Conservation (phyloP, 345 rosid genomes). For the Eucalyptus regnans region DNA sequence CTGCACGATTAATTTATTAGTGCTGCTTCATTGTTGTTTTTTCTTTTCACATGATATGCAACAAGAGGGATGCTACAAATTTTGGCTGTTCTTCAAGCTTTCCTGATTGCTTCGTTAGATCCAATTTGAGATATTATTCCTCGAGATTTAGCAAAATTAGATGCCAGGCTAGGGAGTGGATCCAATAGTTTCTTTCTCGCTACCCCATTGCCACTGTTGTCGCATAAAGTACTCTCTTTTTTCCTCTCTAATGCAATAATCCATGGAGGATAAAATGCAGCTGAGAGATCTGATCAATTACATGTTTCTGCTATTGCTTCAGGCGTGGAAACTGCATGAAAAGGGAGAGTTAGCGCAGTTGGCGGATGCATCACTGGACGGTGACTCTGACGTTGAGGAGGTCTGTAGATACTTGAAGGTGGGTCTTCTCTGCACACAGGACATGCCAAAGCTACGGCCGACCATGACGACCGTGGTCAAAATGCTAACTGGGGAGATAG, state of each 20-base stretch:
- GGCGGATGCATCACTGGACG: constrained; percentile 21
- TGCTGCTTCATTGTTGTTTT: neutral
- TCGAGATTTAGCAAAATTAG: neutral
- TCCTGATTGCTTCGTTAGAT: neutral
- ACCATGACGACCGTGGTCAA: constrained; percentile 29
- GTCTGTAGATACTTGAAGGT: constrained; percentile 35
- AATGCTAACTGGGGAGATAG: constrained; percentile 36
- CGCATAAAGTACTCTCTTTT: neutral
- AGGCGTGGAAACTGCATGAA: constrained; percentile 38
- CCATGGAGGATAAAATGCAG: neutral
- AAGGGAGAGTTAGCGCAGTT: constrained; percentile 12
- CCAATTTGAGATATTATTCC: neutral
- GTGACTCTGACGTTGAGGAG: constrained; percentile 22
- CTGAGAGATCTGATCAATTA: neutral
- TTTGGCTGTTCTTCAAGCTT: neutral
- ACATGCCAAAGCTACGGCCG: constrained; percentile 42
- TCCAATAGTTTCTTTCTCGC: neutral
- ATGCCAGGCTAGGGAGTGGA: neutral
- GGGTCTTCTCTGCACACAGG: constrained; percentile 64
- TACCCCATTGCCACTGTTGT: neutral
- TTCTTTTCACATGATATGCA: neutral
- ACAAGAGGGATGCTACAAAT: neutral
- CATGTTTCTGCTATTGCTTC: neutral
- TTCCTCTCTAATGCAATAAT: neutral
- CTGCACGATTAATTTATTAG: neutral